Evolutionary conservation across 1,284 basidiomycete genomes (phyloP).

Genomic region (Cryptococcus sp.): DNA sequence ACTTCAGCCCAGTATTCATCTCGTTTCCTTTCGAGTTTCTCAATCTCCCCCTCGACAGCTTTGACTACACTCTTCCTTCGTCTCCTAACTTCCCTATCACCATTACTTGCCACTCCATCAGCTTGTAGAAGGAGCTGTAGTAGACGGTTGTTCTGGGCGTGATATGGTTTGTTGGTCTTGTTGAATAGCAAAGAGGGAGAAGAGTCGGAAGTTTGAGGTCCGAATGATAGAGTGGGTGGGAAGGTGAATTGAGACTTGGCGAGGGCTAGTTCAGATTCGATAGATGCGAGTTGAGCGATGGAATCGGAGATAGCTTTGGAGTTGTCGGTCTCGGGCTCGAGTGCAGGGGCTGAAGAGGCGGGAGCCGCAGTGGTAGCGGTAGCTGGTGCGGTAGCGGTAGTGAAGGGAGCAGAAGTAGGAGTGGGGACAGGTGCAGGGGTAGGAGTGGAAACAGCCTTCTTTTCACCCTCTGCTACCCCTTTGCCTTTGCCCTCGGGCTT

Average conservation of each 20-base stretch:
- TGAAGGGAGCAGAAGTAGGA: constrained; percentile 72
- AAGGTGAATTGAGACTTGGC: constrained; percentile 32
- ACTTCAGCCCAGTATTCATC: constrained; percentile 44
- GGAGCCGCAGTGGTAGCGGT: constrained; percentile 83
- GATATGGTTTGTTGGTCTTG: constrained; percentile 56
- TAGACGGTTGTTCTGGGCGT: constrained; percentile 59
- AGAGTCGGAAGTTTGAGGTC: constrained; percentile 13
- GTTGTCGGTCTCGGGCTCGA: constrained; percentile 53
- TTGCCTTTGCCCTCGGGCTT: constrained; percentile 26
- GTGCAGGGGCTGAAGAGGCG: constrained; percentile 76
- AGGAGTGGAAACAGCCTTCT: constrained; percentile 11
- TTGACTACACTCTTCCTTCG: constrained; percentile 58
- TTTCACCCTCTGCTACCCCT: constrained; percentile 31
- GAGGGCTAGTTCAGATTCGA: constrained; percentile 25
- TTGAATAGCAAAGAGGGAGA: constrained; percentile 52
- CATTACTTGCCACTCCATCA: constrained; percentile 64
- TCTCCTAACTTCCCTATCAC: constrained; percentile 57
- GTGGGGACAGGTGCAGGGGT: constrained; percentile 4
- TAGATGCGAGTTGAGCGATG: constrained; percentile 26
- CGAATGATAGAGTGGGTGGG: constrained; percentile 36
- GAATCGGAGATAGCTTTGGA: constrained; percentile 5
- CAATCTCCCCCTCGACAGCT: constrained; percentile 60
- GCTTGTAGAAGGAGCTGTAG: constrained; percentile 60
- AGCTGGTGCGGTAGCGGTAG: too few relatives aligned
- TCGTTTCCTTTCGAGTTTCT: constrained; percentile 52